Evolutionary conservation across 768 basidiomycete genomes (phyloP).

Genomic region (Rhodosporidiobolus odoratus): DNA sequence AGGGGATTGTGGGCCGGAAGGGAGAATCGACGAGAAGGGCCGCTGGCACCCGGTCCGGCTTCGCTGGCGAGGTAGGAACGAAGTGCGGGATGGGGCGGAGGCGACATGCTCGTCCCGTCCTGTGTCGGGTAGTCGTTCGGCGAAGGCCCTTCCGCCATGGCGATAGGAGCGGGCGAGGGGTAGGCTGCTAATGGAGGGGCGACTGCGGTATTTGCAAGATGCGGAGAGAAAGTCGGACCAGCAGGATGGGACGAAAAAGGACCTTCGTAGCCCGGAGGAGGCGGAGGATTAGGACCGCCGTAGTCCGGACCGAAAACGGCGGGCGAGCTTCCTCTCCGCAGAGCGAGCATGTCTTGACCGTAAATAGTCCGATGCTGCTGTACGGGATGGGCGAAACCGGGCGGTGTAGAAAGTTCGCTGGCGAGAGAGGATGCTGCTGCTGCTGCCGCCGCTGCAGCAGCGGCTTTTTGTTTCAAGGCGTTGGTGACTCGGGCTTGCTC

Average conservation of each 20-base stretch:
- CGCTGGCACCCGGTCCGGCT: neutral
- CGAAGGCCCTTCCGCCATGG: neutral
- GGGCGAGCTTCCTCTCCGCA: constrained; percentile 6
- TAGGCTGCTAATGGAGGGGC: neutral
- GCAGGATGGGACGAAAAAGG: neutral
- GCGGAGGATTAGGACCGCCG: neutral
- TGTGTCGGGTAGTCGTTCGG: neutral
- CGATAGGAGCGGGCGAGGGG: neutral
- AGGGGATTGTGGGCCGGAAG: constrained; percentile 9
- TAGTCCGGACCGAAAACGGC: neutral
- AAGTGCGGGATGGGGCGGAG: neutral
- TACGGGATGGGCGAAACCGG: neutral
- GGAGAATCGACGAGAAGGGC: neutral
- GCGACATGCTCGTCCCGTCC: too few species aligned
- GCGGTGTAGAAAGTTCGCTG: neutral
- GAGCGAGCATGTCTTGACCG: constrained; percentile 3
- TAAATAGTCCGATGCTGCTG: neutral
- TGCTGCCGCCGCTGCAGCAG: neutral
- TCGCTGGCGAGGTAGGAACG: constrained; percentile 2
- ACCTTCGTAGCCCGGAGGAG: neutral
- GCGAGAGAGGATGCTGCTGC: neutral
- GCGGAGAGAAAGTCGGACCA: neutral
- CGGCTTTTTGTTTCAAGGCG: too few species aligned
- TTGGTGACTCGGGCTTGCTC: neutral
- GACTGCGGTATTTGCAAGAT: neutral